These are phyloP conservation scores for Oryza longistaminata DNA, from an alignment of 176 grass and related monocot species.

Conservation along the genomic window DNA sequence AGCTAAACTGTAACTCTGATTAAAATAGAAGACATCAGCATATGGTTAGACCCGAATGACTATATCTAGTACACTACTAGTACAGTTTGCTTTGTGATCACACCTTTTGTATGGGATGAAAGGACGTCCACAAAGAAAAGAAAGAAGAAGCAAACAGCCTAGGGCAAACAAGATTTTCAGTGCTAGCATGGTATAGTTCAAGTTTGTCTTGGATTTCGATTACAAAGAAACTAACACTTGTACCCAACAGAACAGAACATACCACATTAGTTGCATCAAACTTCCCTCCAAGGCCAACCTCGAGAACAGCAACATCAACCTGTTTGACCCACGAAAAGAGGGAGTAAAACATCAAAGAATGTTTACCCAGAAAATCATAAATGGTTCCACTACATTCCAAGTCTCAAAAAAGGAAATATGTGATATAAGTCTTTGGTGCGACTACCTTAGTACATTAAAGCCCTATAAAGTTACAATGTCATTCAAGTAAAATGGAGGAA, in stretches of 20 bases:
- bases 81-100: neutral
- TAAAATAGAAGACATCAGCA: neutral
- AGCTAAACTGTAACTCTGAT: neutral
- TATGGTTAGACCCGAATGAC: constrained; percentile 4
- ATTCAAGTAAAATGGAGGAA: neutral
- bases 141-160: neutral
- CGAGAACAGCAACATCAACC: constrained; percentile 95
- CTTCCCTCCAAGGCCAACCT: constrained; percentile 96
- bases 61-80: neutral
- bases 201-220: neutral
- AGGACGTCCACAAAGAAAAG: constrained; percentile 1
- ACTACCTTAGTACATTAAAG: neutral
- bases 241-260: constrained; percentile 28
- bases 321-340: constrained; percentile 38
- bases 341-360: constrained; percentile 1
- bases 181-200: too few species aligned
- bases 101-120: neutral
- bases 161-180: neutral
- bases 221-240: neutral
- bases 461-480: neutral
- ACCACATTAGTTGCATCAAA: constrained; percentile 99
- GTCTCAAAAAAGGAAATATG: neutral
- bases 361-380: constrained; percentile 6
- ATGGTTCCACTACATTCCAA: neutral
- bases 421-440: neutral